phyloP scores from a whole-genome alignment of 306 rosid genomes.

The Prinsepia uniflora region DNA sequence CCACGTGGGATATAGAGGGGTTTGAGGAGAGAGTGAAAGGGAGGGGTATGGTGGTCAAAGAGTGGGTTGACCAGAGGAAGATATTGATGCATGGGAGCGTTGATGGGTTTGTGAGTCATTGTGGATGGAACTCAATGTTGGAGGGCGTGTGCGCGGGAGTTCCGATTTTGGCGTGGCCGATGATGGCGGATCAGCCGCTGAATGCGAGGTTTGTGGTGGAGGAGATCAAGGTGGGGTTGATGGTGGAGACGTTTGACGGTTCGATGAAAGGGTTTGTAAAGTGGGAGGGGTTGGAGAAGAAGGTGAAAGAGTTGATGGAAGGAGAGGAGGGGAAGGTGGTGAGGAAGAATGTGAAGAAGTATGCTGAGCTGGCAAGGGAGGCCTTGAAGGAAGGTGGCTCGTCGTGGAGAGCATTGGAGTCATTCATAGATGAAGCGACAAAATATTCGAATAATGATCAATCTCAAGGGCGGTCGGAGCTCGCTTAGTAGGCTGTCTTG shows the following conservation, averaged over 20 bases:
- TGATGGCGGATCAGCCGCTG: constrained; percentile 43
- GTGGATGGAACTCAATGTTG: constrained; percentile 53
- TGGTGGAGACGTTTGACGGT: constrained; percentile 26
- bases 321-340: constrained; percentile 34
- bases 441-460: no score
- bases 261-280: constrained; percentile 35
- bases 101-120: constrained; percentile 49
- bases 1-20: constrained; percentile 3
- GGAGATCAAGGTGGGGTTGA: constrained; percentile 39
- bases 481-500: no score
- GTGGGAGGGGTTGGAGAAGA: constrained; percentile 30
- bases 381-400: constrained; percentile 44
- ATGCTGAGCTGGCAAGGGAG: constrained; percentile 32
- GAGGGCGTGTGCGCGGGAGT: constrained; percentile 48
- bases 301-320: constrained; percentile 42
- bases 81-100: constrained; percentile 40
- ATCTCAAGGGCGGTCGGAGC: no score
- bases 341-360: constrained; percentile 32
- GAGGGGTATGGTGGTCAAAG: constrained; percentile 46
- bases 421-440: constrained; percentile 17
- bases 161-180: constrained; percentile 49
- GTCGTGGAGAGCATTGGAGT: constrained; percentile 24
- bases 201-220: constrained; percentile 53
- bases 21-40: constrained; percentile 36
- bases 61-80: constrained; percentile 46